phyloP scores from a whole-genome alignment of 495 filamentous ascomycete genomes.

The Gamarada debralockiae region DNA sequence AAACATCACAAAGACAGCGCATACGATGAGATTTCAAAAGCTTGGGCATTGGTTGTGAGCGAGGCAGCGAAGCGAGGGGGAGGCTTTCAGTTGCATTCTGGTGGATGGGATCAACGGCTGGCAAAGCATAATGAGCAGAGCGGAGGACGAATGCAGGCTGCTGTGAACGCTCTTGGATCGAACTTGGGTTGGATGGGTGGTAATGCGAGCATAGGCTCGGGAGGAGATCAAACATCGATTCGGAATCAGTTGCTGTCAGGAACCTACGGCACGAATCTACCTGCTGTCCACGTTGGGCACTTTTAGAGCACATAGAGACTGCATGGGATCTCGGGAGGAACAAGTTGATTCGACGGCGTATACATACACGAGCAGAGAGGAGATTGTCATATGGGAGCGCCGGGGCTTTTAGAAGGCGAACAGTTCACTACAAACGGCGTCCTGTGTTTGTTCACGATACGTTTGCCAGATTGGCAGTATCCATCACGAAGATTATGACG shows the following conservation, averaged over 20 bases:
- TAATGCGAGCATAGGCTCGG: constrained; percentile 12
- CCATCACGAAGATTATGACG: constrained; percentile 19
- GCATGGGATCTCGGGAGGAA: background rate
- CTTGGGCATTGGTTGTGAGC: constrained; percentile 88
- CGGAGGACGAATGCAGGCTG: constrained; percentile 76
- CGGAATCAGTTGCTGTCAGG: constrained; percentile 77
- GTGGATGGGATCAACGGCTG: constrained; percentile 88
- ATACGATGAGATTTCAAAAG: constrained; percentile 91
- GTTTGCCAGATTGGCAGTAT: constrained; percentile 1
- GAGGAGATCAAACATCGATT: constrained; percentile 57
- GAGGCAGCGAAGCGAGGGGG: constrained; percentile 90
- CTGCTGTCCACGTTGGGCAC: constrained; percentile 43
- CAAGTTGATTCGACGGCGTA: constrained; percentile 4
- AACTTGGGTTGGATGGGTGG: constrained; percentile 75
- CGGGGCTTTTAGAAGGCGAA: constrained; percentile 10
- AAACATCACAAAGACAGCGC: constrained; percentile 89
- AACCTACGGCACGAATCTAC: constrained; percentile 63
- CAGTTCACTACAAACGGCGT: constrained; percentile 20
- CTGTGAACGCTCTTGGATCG: constrained; percentile 69
- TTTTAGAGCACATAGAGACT: constrained; percentile 11
- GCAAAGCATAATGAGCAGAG: constrained; percentile 85
- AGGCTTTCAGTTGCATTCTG: constrained; percentile 86
- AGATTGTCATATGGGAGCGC: constrained; percentile 12
- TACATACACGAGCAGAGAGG: constrained; percentile 12
- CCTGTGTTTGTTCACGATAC: constrained; percentile 12